Evolutionary conservation across 176 grass and related monocot genomes (phyloP), one percentile per base, ranked within the genome.

Genomic region (Raddia guianensis): DNA sequence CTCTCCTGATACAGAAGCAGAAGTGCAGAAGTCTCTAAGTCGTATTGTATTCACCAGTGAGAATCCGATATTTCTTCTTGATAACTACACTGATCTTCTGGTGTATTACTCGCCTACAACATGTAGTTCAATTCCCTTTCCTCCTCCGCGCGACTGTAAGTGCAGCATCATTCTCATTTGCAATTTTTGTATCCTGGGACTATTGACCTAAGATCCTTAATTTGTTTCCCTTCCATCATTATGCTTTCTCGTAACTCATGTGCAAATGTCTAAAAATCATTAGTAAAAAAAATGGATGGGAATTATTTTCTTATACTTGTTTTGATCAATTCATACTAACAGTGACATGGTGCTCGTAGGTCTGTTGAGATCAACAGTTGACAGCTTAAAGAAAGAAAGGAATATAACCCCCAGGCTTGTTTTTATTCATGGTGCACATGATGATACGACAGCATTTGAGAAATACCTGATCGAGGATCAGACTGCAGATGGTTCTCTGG

Each of bases 391-490:
- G 78, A 83, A 95, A 54, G 90, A 93, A 63, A 91, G 92, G 71
- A 83, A 81, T 66, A 87, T 93, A 53, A 98, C 96, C 61, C 96
- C 96, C 46, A 95, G 83, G 55, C 84, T 95, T 60, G 20, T 71
- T 72, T 93, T 95, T 66, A 87, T 98, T 20, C 81, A 87, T 20
- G 92, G 96, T 49, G 96, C 92, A 9, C 87, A 74, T 80, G 86
- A 95, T 81, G 96, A 95, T 78, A 78, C 84, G 19, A 86, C 86
- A 49, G n/a, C 62, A 49, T 86, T 95, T 5, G 92, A 98, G 75
- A 93, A 81, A 63, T 98, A 90, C 82, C 90, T 95, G 34, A 76
- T 95, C 20, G 96, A 98, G 84, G 96, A 98, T 34, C 88, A 93
- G 64, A 43, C 68, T 68, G 66, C 84, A 10, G 88, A 95, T 81